Evolutionary conservation across 352 stramenopile genomes (phyloP).

Genomic region (Phytophthora rubi): DNA sequence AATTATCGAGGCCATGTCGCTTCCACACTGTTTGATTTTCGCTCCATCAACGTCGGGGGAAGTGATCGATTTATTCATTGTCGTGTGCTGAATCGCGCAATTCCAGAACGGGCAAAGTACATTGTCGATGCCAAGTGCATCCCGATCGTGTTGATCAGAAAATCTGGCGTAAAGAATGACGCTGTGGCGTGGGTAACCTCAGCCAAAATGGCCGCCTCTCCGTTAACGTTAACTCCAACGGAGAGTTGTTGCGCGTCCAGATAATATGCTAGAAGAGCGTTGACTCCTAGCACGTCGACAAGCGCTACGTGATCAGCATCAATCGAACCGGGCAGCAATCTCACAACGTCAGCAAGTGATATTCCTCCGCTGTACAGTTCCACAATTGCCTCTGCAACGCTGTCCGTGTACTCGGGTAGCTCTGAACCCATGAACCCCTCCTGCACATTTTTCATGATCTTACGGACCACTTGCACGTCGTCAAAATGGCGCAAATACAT

Average conservation of each 20-base stretch:
- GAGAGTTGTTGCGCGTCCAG: slow-evolving; percentile 20
- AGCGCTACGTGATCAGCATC: slow-evolving; percentile 28
- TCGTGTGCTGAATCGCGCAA: slow-evolving; percentile 41
- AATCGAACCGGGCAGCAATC: slow-evolving; percentile 23
- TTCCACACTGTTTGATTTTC: slow-evolving; percentile 27
- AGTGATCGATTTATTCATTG: slow-evolving; percentile 36
- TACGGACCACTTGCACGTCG: slow-evolving; percentile 33
- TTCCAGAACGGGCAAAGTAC: slow-evolving; percentile 44
- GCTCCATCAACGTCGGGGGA: slow-evolving; percentile 23
- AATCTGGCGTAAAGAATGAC: slow-evolving; percentile 33
- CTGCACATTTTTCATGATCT: slow-evolving; percentile 41
- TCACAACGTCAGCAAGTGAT: slow-evolving; percentile 24
- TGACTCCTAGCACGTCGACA: slow-evolving; percentile 34
- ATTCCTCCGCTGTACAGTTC: slow-evolving; percentile 32
- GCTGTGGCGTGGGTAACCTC: slow-evolving; percentile 36
- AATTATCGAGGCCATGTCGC: slow-evolving; percentile 17
- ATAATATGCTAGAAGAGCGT: slow-evolving; percentile 27
- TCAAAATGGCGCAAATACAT: slow-evolving; percentile 38
- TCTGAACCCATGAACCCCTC: slow-evolving; percentile 28
- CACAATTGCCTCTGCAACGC: slow-evolving; percentile 28
- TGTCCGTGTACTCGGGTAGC: slow-evolving; percentile 24
- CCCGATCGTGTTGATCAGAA: slow-evolving; percentile 30
- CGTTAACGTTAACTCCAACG: slow-evolving; percentile 44
- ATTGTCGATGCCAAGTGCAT: slow-evolving; percentile 40
- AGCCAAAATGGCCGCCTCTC: slow-evolving; percentile 33